Evolutionary conservation across 441 rosid species (phyloP), one percentile per base, ranked within the genome.

Genomic region (Adansonia grandidieri): DNA sequence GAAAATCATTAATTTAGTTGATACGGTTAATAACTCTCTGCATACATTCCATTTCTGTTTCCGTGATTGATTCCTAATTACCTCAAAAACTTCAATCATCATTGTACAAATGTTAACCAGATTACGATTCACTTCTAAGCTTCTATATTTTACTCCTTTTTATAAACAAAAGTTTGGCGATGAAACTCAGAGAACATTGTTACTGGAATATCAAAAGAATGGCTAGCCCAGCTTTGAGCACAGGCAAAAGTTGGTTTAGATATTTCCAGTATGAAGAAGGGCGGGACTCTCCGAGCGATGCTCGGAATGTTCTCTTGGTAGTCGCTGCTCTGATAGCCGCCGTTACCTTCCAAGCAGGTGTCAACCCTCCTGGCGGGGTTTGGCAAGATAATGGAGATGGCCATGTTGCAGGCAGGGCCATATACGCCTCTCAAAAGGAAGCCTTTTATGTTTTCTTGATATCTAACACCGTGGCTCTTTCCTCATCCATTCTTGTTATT

Each of bases 401-500:
- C 19, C 78, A 61, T 7, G 40, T 37, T 17, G 48, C 53, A 51
- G 53, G 61, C 50, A 28, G 40, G 17, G 60, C 51, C 32, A 76
- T 76, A 20, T 50, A 63, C 37, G 40, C 78, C 37, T 9, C 47
- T 22, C 64, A 75, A 5, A 42, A 42, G 56, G 14, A 2, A 1
- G 32, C 73, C 32, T 69, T 44, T 9, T 69, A 44, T 45, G 24
- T 67, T 9, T 67, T 67, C 71, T 45, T 67, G 51, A 44, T 20
- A 45, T 51, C 9, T 19, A 53, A 83, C 79, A 77, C 86, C 0
- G 9, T 81, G 58, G 86, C 88, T 0, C 74, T 85, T 11, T 81
- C 86, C 9, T 15, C 84, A 22, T 79, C 84, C 14, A 53, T 83
- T 6, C 77, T 83, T 22, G 70, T 83, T 20, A 61, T 85, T 9